phyloP scores from a whole-genome alignment of 2,329 filamentous ascomycete species.

The Fusarium palustre region DNA sequence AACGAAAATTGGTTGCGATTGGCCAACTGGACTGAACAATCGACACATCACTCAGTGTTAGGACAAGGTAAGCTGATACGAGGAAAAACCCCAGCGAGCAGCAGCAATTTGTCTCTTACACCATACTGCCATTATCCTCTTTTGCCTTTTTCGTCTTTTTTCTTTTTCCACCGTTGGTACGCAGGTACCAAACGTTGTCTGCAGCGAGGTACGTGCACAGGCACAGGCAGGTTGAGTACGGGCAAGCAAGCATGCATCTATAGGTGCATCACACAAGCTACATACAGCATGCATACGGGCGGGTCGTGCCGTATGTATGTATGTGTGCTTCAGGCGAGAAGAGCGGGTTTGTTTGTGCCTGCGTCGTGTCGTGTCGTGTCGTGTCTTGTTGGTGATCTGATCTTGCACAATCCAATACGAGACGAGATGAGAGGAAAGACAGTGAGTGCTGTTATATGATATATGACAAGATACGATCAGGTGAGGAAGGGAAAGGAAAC shows the following conservation, averaged over 20 bases:
- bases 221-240: conserved; percentile 6
- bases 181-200: conserved; percentile 30
- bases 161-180: conserved; percentile 22
- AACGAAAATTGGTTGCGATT: conserved; percentile 7
- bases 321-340: conserved; percentile 33
- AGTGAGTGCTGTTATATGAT: not conserved
- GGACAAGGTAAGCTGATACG: conserved; percentile 30
- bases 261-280: not conserved
- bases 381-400: not conserved
- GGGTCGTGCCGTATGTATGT: conserved; percentile 26
- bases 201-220: conserved; percentile 25
- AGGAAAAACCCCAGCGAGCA: conserved; percentile 23
- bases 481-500: conserved; percentile 3
- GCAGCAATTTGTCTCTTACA: conserved; percentile 23
- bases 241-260: not conserved
- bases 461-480: not conserved
- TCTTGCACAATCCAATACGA: not conserved
- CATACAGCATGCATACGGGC: conserved; percentile 19
- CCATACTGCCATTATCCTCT: conserved; percentile 12
- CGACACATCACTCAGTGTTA: not conserved
- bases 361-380: not conserved
- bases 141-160: conserved; percentile 1
- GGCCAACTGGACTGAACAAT: conserved; percentile 1
- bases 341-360: conserved; percentile 6
- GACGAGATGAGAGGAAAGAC: not conserved